These are phyloP conservation scores for Trichoderma breve DNA, from an alignment of 2,329 filamentous ascomycete species.

Conservation along the genomic window DNA sequence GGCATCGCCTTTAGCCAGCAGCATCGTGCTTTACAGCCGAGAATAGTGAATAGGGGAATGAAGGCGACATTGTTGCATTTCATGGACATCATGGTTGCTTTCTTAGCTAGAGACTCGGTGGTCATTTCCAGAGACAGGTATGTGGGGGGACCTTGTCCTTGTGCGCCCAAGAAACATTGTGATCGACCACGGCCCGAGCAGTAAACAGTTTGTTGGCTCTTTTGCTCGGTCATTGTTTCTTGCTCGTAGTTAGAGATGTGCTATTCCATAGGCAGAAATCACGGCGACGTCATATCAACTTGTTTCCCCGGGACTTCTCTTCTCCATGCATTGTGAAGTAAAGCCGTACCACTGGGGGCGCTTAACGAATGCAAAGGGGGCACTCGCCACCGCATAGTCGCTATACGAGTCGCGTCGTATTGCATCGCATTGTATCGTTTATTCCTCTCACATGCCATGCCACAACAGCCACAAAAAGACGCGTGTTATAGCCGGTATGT, in stretches of 20 bases:
- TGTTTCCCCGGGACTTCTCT: background rate
- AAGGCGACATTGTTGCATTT: background rate
- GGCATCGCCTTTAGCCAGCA: background rate
- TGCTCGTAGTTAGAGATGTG: background rate
- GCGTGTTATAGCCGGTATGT: background rate
- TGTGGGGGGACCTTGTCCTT: background rate
- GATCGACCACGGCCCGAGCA: conserved; percentile 11
- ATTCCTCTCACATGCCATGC: background rate
- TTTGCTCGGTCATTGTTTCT: background rate
- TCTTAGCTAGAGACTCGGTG: background rate
- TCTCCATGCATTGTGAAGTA: background rate
- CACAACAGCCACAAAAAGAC: background rate
- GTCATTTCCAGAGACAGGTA: background rate
- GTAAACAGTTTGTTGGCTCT: background rate
- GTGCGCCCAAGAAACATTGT: conserved; percentile 4
- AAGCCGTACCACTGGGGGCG: background rate
- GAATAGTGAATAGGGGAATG: background rate
- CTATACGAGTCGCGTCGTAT: background rate
- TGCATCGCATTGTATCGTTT: background rate
- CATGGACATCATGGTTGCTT: background rate
- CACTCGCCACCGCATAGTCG: background rate
- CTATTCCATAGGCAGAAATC: background rate
- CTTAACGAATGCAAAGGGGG: background rate
- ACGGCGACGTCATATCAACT: background rate
- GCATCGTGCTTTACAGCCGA: background rate